Base-by-base conservation (phyloP, 306 rosid genomes). In the Chamaecrista fasciculata region DNA sequence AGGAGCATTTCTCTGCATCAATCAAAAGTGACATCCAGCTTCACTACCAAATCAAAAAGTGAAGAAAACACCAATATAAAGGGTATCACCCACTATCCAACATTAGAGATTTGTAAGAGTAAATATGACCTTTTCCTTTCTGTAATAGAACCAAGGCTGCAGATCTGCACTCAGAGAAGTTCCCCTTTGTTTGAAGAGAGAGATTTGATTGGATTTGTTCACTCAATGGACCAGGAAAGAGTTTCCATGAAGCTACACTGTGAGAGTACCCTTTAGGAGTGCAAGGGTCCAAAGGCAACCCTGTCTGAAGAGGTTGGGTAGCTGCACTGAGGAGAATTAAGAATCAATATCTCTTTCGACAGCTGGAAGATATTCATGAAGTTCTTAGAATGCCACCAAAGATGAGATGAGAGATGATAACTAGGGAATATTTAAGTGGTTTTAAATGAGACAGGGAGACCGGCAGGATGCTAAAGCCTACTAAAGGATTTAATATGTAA, bases 111-210 rank as follows among this genome's bases (percentile, higher is more conserved):
- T 26, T 21, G 42, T 62, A 26, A 47, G 36, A 47, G 24, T 33
- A 10, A 58, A 69, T 57, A n/a, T n/a, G 25, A 90, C 98, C 98
- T 86, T 86, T 86, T 79, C 98, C 98, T 58, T 86, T 86, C 69
- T 86, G 96, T 80, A 93, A 79, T 78, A 93, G 78, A 73, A 8
- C 77, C 76, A 83, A 74, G 62, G 97, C 87, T 70, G 88, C 90
- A 66, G 94, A 83, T 86, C 94, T 81, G 90, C 98, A 93, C 70
- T 80, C 91, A 11, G 98, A 81, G 79, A 85, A 93, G 80, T 90
- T 90, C 43, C 97, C 98, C 66, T 62, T 77, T 9, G 98, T 77
- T 51, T 83, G 87, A 52, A 93, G 76, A 76, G 78, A 78, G 12
- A 63, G 61, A 73, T n/a, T n/a, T n/a, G 74, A 37, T 50, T 59